Evolutionary conservation across 345 rosid species (phyloP), one percentile per base, ranked within the genome.

Genomic region (Theobroma cacao): DNA sequence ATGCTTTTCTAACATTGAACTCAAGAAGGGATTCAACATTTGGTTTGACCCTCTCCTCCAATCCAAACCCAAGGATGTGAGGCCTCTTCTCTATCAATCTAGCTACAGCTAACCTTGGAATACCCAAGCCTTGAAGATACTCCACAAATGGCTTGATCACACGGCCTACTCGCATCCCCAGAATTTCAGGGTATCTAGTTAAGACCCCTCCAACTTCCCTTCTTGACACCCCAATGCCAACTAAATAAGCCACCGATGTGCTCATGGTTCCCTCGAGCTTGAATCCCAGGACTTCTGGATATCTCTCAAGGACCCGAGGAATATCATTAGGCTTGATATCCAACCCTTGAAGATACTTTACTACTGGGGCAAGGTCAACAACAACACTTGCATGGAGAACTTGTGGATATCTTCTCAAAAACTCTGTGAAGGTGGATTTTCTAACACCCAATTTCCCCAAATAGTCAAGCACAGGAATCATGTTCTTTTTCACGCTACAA

Each of bases 221-320:
- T 85, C 38, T 34, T 34, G 38, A 34, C 38, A 34, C 38, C 38
- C 38, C 38, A 2, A 34, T 34, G 38, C 38, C 98, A 38, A 89
- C 89, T 81, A 94, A 75, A 83, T 91, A 94, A 82, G 98, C 97
- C 17, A 92, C 95, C 7, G 98, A 92, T 15, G 98, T 94, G 84
- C 98, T 92, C 97, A 92, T 94, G 12, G 97, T 94, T 38, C 98
- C 98, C 87, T 94, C 97, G 50, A 94, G 94, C 86, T 94, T 94
- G 84, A 94, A 92, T 20, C 98, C 98, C 56, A 94, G 75, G 43
- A 94, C 89, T 79, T 92, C 98, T 3, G 97, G 98, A 80, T 92
- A 94, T 80, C 72, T 89, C 86, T 92, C 97, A 68, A 94, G 97
- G 67, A 94, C 98, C 34, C 92, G 84, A 74, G 95, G 92, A 64